Conservation (phyloP, 2,329 filamentous ascomycete species). For the Amesomyces nigricolor region DNA sequence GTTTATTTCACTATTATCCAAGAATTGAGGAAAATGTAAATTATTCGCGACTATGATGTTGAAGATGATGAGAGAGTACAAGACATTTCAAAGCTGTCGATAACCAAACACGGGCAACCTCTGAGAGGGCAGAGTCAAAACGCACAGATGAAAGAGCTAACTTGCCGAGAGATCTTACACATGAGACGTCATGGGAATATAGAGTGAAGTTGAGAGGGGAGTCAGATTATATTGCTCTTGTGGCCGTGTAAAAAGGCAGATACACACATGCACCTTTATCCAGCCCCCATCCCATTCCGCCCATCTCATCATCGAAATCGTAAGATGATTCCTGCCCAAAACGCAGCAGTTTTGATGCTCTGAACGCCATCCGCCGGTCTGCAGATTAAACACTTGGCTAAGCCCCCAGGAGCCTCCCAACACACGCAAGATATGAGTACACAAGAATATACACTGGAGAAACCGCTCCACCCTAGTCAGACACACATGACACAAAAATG, state of each 20-base stretch:
- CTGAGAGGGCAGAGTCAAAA: no score
- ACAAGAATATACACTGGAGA: conserved; percentile 46
- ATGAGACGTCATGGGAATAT: no score
- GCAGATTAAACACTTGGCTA: conserved; percentile 41
- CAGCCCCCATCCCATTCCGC: conserved; percentile 37
- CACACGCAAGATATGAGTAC: conserved; percentile 29
- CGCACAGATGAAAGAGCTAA: no score
- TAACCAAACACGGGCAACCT: no score
- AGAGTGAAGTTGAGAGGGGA: conserved; percentile 50
- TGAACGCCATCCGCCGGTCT: conserved; percentile 45
- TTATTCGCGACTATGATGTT: no score
- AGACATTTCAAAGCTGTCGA: no score
- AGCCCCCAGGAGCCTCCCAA: conserved; percentile 28
- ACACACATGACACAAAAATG: conserved; percentile 27
- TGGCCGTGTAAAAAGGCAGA: conserved; percentile 33
- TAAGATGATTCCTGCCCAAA: conserved; percentile 35
- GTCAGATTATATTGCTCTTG: conserved; percentile 35
- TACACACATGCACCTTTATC: conserved; percentile 39
- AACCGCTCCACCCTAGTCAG: conserved; percentile 29
- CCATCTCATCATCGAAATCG: conserved; percentile 44
- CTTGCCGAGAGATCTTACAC: no score
- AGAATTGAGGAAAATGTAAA: no score
- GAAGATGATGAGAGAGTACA: no score
- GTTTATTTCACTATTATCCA: no score
- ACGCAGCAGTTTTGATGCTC: conserved; percentile 45